Percentiles rank a stretch among this genome's conserved stretches.
phyloP scores from a whole-genome alignment of 2,329 filamentous ascomycete genomes.

The Penicillium fuscoglaucum region DNA sequence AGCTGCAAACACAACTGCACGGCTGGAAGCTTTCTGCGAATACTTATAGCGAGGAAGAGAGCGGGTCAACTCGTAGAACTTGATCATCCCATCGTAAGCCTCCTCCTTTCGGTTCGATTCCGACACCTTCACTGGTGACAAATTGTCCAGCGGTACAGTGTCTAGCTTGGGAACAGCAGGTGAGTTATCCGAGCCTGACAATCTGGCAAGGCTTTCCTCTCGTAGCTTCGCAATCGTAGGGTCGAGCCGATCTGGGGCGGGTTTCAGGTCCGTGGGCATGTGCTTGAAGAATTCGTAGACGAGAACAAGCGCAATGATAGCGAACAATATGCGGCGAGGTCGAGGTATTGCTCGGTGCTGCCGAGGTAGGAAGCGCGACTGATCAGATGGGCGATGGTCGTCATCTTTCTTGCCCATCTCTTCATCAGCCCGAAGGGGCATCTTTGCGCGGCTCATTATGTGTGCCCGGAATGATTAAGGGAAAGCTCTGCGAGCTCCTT shows the following conservation, averaged over 20 bases:
- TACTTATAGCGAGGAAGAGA: slow-evolving; percentile 61
- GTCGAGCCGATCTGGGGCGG: slow-evolving; percentile 35
- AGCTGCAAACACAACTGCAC: slow-evolving; percentile 69
- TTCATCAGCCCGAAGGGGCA: slow-evolving; percentile 56
- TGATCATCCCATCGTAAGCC: slow-evolving; percentile 66
- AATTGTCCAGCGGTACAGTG: slow-evolving; percentile 12
- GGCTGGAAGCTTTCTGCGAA: slow-evolving; percentile 61
- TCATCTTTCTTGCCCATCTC: slow-evolving; percentile 67
- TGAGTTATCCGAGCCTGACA: slow-evolving; percentile 10
- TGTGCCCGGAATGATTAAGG: slow-evolving; percentile 11
- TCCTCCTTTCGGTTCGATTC: slow-evolving; percentile 27
- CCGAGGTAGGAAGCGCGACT: slow-evolving; percentile 32
- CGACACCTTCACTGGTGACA: slow-evolving; percentile 12
- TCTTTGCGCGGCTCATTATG: slow-evolving; percentile 43
- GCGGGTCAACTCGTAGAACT: slow-evolving; percentile 63
- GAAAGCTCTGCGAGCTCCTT: slow-evolving; percentile 23
- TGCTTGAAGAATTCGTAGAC: slow-evolving; percentile 67
- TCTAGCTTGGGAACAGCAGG: slow-evolving; percentile 10
- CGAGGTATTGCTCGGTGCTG: slow-evolving; percentile 38
- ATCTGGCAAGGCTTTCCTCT: slow-evolving; percentile 13
- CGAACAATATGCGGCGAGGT: slow-evolving; percentile 53
- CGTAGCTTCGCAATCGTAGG: slow-evolving; percentile 22
- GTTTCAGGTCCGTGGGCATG: slow-evolving; percentile 55
- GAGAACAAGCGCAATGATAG: slow-evolving; percentile 49
- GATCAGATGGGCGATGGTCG: slow-evolving; percentile 51